Conservation (phyloP, 345 rosid genomes). For the Hypericum perforatum region DNA sequence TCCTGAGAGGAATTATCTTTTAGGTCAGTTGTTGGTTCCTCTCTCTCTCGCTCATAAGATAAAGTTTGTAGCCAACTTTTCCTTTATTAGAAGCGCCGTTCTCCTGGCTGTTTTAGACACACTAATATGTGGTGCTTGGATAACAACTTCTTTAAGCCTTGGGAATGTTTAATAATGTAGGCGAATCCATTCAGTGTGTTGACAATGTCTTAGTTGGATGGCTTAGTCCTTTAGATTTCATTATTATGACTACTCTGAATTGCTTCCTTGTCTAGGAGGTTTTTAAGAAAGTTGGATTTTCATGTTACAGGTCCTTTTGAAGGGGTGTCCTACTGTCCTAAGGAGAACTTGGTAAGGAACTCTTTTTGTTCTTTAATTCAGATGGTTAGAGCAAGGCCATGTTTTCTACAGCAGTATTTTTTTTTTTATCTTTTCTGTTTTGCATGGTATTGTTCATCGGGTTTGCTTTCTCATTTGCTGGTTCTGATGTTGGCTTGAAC, state of each 20-base stretch:
- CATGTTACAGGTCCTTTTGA: slow-evolving; percentile 71
- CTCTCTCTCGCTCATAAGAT: too few relatives aligned
- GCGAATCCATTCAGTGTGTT: too few relatives aligned
- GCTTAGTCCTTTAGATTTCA: background rate
- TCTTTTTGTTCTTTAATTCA: slow-evolving; percentile 5
- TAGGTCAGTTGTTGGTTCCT: slow-evolving; percentile 37
- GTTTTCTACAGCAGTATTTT: too few relatives aligned
- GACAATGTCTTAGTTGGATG: too few relatives aligned
- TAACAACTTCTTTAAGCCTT: too few relatives aligned
- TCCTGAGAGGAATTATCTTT: slow-evolving; percentile 66
- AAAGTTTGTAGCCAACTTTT: too few relatives aligned
- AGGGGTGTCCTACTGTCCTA: slow-evolving; percentile 57
- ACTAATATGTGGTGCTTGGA: too few relatives aligned
- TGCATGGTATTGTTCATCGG: slow-evolving; percentile 3
- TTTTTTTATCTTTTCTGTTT: background rate
- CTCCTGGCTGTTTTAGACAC: too few relatives aligned
- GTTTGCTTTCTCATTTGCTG: slow-evolving; percentile 6
- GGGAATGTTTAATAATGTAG: too few relatives aligned
- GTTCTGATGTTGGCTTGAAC: slow-evolving; percentile 13
- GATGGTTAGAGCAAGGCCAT: background rate
- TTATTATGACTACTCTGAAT: background rate
- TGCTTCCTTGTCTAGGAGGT: slow-evolving; percentile 3
- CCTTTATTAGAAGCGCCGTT: too few relatives aligned
- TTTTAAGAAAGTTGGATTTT: background rate
- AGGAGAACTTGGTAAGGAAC: slow-evolving; percentile 48